Conservation (phyloP, 352 stramenopile species). For the Sclerospora graminicola region DNA sequence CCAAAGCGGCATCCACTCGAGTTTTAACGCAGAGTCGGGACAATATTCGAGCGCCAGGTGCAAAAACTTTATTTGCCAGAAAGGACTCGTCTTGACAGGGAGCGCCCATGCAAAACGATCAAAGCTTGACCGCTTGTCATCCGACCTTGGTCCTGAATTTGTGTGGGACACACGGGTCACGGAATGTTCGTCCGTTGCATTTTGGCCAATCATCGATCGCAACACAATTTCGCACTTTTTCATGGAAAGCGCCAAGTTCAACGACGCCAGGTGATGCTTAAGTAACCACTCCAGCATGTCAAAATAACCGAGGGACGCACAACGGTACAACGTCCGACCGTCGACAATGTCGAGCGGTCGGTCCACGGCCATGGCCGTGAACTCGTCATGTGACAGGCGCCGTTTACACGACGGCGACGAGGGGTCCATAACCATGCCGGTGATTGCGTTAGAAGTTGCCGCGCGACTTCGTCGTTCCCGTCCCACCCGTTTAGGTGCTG, state of each 20-base stretch:
- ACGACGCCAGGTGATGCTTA: constrained; percentile 3
- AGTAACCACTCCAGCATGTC: constrained; percentile 27
- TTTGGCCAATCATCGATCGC: constrained; percentile 14
- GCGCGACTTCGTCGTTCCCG: constrained; percentile 11
- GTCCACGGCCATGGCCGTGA: constrained; percentile 2
- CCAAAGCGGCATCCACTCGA: constrained; percentile 25
- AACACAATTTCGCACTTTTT: constrained; percentile 20
- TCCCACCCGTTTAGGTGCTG: constrained; percentile 1
- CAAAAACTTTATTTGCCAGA: constrained; percentile 20
- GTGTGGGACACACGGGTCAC: too few species aligned
- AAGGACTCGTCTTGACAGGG: constrained; percentile 17
- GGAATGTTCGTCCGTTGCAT: constrained; percentile 6
- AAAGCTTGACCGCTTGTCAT: constrained; percentile 9
- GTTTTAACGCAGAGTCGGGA: constrained; percentile 8
- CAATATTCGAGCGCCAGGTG: constrained; percentile 14
- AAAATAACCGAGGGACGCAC: constrained; percentile 11
- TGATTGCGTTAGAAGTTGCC: constrained; percentile 13
- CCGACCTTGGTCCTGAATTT: not conserved
- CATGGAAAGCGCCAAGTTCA: constrained; percentile 12
- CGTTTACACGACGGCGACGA: constrained; percentile 9
- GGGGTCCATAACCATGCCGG: constrained; percentile 1
- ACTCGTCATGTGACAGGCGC: constrained; percentile 12
- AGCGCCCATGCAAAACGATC: constrained; percentile 22
- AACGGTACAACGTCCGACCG: constrained; percentile 15
- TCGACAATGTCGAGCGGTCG: constrained; percentile 16